phyloP scores from a whole-genome alignment of 257 asterid species.

The Fraxinus pennsylvanica region DNA sequence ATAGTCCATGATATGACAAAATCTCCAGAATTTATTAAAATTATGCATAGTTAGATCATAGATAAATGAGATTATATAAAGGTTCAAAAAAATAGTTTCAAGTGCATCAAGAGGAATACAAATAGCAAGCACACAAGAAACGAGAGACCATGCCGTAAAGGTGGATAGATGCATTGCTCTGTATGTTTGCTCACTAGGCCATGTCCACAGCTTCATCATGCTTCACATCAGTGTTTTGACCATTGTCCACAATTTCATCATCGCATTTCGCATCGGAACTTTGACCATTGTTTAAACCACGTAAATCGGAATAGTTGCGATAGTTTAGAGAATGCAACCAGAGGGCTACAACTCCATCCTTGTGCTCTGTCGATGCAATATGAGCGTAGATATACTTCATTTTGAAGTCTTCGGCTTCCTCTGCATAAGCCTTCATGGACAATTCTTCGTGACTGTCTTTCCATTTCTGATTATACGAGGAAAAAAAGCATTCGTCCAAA shows the following conservation, averaged over 20 bases:
- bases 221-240: not conserved
- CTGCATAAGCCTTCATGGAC: conserved; percentile 69
- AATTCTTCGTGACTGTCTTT: conserved; percentile 71
- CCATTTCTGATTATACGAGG: conserved; percentile 85
- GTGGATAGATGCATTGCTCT: not conserved
- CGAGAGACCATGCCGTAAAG: not conserved
- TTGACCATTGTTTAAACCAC: conserved; percentile 11
- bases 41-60: not conserved
- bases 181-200: conserved; percentile 13
- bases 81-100: conserved; percentile 7
- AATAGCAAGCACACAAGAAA: not conserved
- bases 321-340: conserved; percentile 88
- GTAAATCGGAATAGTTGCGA: conserved; percentile 80
- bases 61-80: not conserved
- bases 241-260: conserved; percentile 20
- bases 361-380: conserved; percentile 73
- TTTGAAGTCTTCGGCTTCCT: conserved; percentile 80
- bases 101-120: not conserved
- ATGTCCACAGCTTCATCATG: not conserved
- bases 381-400: conserved; percentile 75
- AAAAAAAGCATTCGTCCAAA: conserved; percentile 87
- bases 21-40: not conserved
- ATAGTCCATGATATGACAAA: not conserved
- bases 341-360: conserved; percentile 71
- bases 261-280: conserved; percentile 23